A percentile compares a stretch with the other conserved stretches of the same genome.
Evolutionary conservation across 495 filamentous ascomycete species (phyloP).

Genomic region (Penicillium canariense): DNA sequence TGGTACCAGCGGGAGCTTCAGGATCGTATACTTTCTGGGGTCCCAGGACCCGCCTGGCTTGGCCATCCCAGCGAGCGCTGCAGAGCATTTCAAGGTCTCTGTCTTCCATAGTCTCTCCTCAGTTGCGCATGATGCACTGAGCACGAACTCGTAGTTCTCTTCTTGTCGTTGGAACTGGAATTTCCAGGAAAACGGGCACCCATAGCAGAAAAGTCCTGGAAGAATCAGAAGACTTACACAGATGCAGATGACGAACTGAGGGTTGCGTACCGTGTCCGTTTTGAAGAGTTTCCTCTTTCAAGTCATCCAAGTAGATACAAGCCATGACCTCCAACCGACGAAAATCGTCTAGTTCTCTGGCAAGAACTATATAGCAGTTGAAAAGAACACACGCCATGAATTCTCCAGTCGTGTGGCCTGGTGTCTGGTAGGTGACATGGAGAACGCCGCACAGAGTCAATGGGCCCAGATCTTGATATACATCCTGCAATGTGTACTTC

Average conservation of each 20-base stretch:
- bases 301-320: slow-evolving; percentile 65
- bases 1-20: slow-evolving; percentile 68
- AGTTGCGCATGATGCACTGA: slow-evolving; percentile 80
- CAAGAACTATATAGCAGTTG: slow-evolving; percentile 74
- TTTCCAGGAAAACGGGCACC: slow-evolving; percentile 88
- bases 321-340: slow-evolving; percentile 70
- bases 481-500: slow-evolving; percentile 38
- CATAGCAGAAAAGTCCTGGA: slow-evolving; percentile 81
- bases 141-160: slow-evolving; percentile 76
- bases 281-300: slow-evolving; percentile 71
- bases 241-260: not conserved
- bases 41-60: slow-evolving; percentile 25
- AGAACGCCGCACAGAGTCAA: slow-evolving; percentile 83
- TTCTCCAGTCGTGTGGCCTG: slow-evolving; percentile 62
- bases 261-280: slow-evolving; percentile 72
- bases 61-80: slow-evolving; percentile 22
- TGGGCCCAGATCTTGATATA: slow-evolving; percentile 76
- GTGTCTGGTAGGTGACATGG: slow-evolving; percentile 77
- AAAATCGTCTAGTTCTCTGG: slow-evolving; percentile 57
- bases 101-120: slow-evolving; percentile 78
- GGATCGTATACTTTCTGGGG: slow-evolving; percentile 43
- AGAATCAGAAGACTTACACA: not conserved
- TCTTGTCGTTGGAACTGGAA: slow-evolving; percentile 77
- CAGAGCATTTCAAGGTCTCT: slow-evolving; percentile 36
- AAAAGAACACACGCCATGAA: slow-evolving; percentile 92